Base-by-base conservation (phyloP, 2,329 filamentous ascomycete genomes). In the Apiospora pterosperma region DNA sequence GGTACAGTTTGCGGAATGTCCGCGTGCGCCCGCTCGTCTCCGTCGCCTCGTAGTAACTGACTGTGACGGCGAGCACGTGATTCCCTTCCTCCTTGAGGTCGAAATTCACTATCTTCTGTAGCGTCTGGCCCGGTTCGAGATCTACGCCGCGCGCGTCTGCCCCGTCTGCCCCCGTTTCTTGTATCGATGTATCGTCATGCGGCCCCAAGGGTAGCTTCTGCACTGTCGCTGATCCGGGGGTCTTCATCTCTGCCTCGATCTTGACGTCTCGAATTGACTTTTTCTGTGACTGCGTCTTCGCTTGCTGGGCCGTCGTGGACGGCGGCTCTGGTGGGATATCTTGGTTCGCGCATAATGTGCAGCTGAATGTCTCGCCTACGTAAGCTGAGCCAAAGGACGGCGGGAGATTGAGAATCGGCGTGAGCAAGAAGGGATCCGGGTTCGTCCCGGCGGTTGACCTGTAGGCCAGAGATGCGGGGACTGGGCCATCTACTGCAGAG, bases 321-420 rank as follows among this genome's bases (percentile, higher is more conserved):
- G 25, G 65, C 41, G 44, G 70, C 61, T 69, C 65, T 25, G 71
- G 74, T 11, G 72, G 58, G 79, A 80, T 66, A 79, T 98, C 95
- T 76, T 97, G 95, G 81, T 97, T 97, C n/a, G 92, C 94, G 79
- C 94, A 97, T 25, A 98, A 84, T 1, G 95, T 97, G 79, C 96
- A 99, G 68, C 90, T 90, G 79, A 99, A 98, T 0, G 90, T 93
- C 80, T 98, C 94, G 71, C 96, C 96, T 23, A 98, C 95, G 76
- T 97, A 97, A 10, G 95, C 94, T 14, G 92, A 95, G 55, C 94
- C 95, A 76, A 99, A 98, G 0, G 93, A 91, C 19, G 93, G 90
- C 11, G 96, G 95, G 1, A 98, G 88, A 59, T 92, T 96, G 72
- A 98, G 85, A 62, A 89, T 82, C 1, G 87, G 87, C 38, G 84